Base-by-base conservation (phyloP, 2,329 filamentous ascomycete genomes). In the Alternaria atra region DNA sequence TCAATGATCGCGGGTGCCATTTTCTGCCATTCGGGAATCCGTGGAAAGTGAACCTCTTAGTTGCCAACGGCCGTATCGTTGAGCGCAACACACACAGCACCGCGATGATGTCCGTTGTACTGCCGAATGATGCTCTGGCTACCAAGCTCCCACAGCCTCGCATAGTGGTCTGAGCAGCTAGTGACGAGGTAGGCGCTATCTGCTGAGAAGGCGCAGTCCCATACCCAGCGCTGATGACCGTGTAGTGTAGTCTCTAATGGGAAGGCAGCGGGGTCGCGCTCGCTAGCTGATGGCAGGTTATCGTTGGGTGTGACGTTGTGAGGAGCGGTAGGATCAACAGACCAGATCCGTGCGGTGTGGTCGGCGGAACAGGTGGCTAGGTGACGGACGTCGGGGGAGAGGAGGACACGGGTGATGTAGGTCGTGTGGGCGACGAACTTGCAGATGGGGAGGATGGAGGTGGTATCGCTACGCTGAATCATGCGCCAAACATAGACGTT, bases 401-500 rank as follows among this genome's bases (percentile, higher is more conserved):
- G 88, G 2, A 97, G 88, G 44, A 97, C 91, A 58, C 94, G 91
- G 1, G 93, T 97, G 71, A 97, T 94, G 80, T 95, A 97, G 70
- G 94, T 93, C 70, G 91, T 92, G 81, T 97, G 94, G 2, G 94
- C 94, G 66, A 88, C 89, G 84, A 97, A 97, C 65, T 92, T 92
- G 59, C 92, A 94, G 61, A 97, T 88, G 1, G 94, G 93, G 1
- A 96, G 85, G 15, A 97, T 89, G 64, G 92, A 90, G 30, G 94
- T 97, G 61, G 91, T 86, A 59, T 97, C 93, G 67, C 88, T 89
- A 61, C 88, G 89, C 73, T 97, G 93, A 63, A 94, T 87, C 77
- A 99, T 91, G 67, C 92, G 90, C 95, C 95, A 99, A 70, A 99
- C 93, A 77, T 97, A 99, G 65, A 98, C 94, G 72, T 96, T 96